Evolutionary conservation across 441 rosid species (phyloP), one percentile per base, ranked within the genome.

Genomic region (Manihot esculenta): DNA sequence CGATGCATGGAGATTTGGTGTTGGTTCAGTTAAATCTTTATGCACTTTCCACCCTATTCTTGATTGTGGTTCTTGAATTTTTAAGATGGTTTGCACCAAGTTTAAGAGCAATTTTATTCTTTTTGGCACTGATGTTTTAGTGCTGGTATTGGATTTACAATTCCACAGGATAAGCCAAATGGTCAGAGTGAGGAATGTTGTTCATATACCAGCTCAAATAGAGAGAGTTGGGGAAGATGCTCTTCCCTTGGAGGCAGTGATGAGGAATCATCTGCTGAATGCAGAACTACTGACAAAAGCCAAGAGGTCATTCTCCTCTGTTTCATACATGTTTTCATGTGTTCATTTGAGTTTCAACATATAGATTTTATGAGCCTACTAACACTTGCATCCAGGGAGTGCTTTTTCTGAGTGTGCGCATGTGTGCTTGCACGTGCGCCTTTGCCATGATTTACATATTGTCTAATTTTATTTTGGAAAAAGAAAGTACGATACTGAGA

Each of bases 141-240:
- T 54, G 68, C 63, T 60, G 35, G 23, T 35, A 7, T 58, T 68
- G 73, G 65, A 56, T 47, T 10, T 65, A n/a, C 76, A 21, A 48
- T 61, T 70, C 72, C 69, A 62, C 89, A 94, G 97, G 96, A 87
- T 67, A 87, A 87, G 74, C 72, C 73, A 71, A 64, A 79, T 80
- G 89, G 73, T 54, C 87, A 72, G 70, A 83, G 76, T 48, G 98
- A 92, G 67, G 97, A 94, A 68, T 91, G 93, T 59, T 89, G 94
- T 79, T 95, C 97, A 8, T 87, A 87, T 66, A 89, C 93, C 59
- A 92, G 99, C 87, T 95, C 97, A 18, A 92, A 86, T 80, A 85
- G 98, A 78, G 98, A 88, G 84, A 95, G 98, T 76, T 95, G 99
- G 99, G 99, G 98, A 69, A 84, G 97, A 82, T 94, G 99, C 86